These are phyloP conservation scores for Pichia sp. DNA, from an alignment of 1,139 yeast genomes.

Conservation along the genomic window DNA sequence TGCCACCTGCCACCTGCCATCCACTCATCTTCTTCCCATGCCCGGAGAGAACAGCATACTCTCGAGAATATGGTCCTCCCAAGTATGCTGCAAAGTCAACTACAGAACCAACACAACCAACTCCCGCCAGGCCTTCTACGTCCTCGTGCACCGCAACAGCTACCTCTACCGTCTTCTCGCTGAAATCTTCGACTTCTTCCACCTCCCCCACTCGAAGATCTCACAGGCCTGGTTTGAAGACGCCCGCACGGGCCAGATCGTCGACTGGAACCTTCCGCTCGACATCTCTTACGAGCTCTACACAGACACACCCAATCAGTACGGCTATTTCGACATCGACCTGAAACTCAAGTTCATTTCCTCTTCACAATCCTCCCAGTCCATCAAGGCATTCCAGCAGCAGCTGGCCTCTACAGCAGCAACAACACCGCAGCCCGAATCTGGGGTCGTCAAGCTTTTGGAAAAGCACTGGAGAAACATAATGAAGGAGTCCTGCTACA, in stretches of 20 bases:
- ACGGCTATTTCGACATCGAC: slow-evolving; percentile 1
- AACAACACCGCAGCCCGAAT: too few species aligned
- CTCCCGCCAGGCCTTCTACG: background rate
- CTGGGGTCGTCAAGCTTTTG: slow-evolving; percentile 29
- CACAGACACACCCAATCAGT: background rate
- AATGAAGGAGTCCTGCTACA: slow-evolving; percentile 72
- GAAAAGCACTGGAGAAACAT: slow-evolving; percentile 65
- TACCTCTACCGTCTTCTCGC: slow-evolving; percentile 1
- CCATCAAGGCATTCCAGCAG: slow-evolving; percentile 3
- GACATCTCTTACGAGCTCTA: slow-evolving; percentile 1
- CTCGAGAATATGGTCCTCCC: slow-evolving; percentile 1
- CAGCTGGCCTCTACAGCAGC: background rate
- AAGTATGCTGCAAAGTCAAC: slow-evolving; percentile 3
- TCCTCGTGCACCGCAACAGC: slow-evolving; percentile 5
- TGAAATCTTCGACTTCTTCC: slow-evolving; percentile 1
- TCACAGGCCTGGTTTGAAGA: background rate
- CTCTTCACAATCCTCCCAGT: background rate
- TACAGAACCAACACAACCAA: background rate
- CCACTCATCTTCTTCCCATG: background rate
- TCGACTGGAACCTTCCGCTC: slow-evolving; percentile 5
- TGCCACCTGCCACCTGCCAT: background rate
- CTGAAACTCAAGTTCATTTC: background rate
- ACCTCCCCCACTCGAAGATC: background rate
- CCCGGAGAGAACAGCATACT: background rate
- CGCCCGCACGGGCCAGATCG: background rate